A percentile compares a stretch with the other conserved stretches of the same genome.
phyloP scores from a whole-genome alignment of 768 basidiomycete species.

The Lactifluus subvellereus region DNA sequence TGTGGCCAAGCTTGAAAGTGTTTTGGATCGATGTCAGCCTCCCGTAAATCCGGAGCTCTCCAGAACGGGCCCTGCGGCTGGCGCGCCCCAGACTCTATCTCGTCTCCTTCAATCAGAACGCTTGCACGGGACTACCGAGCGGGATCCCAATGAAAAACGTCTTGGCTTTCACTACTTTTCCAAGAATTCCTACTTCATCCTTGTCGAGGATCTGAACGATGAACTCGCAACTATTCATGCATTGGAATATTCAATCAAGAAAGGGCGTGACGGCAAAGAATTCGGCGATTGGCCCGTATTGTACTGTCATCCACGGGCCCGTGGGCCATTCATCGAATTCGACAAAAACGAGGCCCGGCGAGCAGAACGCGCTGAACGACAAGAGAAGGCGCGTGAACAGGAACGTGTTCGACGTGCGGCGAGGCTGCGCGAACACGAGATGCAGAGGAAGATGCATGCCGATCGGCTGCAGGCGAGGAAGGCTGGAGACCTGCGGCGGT shows the following conservation, averaged over 20 bases:
- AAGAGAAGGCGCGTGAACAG: slow-evolving; percentile 42
- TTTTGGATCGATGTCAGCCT: slow-evolving; percentile 60
- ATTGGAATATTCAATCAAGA: slow-evolving; percentile 67
- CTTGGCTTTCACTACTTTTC: slow-evolving; percentile 87
- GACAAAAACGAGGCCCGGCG: slow-evolving; percentile 67
- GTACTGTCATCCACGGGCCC: slow-evolving; percentile 65
- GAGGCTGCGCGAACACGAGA: slow-evolving; percentile 29
- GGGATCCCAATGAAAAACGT: slow-evolving; percentile 83
- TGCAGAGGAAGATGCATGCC: slow-evolving; percentile 25
- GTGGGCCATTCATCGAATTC: slow-evolving; percentile 71
- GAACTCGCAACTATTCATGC: slow-evolving; percentile 80
- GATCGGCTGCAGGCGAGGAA: slow-evolving; percentile 31
- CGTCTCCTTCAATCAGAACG: slow-evolving; percentile 75
- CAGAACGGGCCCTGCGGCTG: slow-evolving; percentile 29
- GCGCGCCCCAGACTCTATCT: slow-evolving; percentile 43
- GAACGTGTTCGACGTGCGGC: slow-evolving; percentile 30
- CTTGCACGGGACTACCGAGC: slow-evolving; percentile 78
- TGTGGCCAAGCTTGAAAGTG: slow-evolving; percentile 61
- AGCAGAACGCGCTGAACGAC: slow-evolving; percentile 30
- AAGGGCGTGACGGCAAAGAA: slow-evolving; percentile 46
- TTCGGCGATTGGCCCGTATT: slow-evolving; percentile 77
- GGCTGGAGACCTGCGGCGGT: slow-evolving; percentile 60
- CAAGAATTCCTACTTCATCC: slow-evolving; percentile 66
- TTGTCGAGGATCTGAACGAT: slow-evolving; percentile 86
- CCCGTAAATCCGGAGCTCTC: slow-evolving; percentile 29